phyloP scores from a whole-genome alignment of 352 stramenopile species.

The Hyaloperonospora brassicae region DNA sequence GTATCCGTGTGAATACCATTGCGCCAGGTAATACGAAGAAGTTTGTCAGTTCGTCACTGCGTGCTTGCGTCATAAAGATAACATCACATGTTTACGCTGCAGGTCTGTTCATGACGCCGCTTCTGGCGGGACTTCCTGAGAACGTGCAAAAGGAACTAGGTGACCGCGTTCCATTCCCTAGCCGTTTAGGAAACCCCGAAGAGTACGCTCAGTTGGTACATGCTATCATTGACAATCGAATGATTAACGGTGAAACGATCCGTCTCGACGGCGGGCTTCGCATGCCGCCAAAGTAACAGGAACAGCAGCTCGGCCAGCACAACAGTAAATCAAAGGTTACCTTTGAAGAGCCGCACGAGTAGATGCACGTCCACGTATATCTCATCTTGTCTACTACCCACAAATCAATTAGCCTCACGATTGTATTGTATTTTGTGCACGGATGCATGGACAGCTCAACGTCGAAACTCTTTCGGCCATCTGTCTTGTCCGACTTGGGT shows the following conservation, averaged over 20 bases:
- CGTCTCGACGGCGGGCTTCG: slow-evolving; percentile 94
- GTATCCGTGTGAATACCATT: slow-evolving; percentile 96
- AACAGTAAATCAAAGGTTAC: too few relatives aligned
- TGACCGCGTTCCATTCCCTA: slow-evolving; percentile 92
- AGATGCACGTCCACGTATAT: too few relatives aligned
- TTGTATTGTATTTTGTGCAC: too few relatives aligned
- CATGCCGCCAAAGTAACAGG: slow-evolving; percentile 87
- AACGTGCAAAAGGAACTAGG: slow-evolving; percentile 92
- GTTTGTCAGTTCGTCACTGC: background rate
- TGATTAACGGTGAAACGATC: slow-evolving; percentile 98
- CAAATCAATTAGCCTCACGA: too few relatives aligned
- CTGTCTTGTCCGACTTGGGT: too few relatives aligned
- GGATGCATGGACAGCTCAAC: too few relatives aligned
- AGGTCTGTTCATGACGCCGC: slow-evolving; percentile 94
- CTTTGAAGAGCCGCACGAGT: too few relatives aligned
- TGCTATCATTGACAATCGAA: slow-evolving; percentile 95
- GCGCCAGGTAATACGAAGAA: slow-evolving; percentile 58
- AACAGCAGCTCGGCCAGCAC: background rate
- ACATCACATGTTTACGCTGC: slow-evolving; percentile 1
- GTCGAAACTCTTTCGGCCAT: too few relatives aligned
- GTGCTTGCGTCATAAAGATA: background rate
- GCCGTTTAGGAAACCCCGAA: slow-evolving; percentile 88
- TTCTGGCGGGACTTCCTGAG: slow-evolving; percentile 92
- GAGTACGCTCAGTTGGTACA: slow-evolving; percentile 94
- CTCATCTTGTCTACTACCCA: too few relatives aligned